Base-by-base conservation (phyloP, 2,329 filamentous ascomycete species). In the Trichoderma pleuroti region DNA sequence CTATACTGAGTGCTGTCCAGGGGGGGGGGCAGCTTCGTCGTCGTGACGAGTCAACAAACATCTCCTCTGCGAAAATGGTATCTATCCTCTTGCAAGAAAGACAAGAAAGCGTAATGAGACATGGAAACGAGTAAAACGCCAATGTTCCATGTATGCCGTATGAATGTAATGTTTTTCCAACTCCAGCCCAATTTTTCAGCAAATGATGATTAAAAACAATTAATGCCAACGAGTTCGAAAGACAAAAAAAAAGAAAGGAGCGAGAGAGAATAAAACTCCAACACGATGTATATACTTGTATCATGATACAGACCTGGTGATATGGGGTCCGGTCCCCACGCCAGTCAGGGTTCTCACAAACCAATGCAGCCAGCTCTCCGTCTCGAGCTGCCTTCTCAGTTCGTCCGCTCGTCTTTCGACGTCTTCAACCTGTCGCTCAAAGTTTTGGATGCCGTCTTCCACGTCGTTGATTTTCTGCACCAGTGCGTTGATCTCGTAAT, bases 401-500 rank as follows among this genome's bases (percentile, higher is more conserved):
- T 89, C 87, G 52, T 88, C 85, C 1, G 91, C 88, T 49, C 89
- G 83, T 52, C 80, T 84, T 83, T 92, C 93, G 62, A 93, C 86
- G 68, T 93, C 90, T 59, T 87, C 83, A 1, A 96, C 92, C 78
- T 94, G 92, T 62, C 88, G 86, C 80, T 94, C 92, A 79, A 97
- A 97, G 72, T 94, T 91, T 12, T 82, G 83, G 0, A 97, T 89
- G 1, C 92, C 92, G 72, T 93, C 92, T 77, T 97, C 94, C 10
- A 97, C 92, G 77, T 98, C 95, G 75, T 92, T 87, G 11, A 97
- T 91, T 76, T 93, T 93, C 61, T 90, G 89, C 62, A 90, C 86
- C n/a, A 98, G 83, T 18, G 90, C 89, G 72, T 91, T 88, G 72
- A 98, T 91, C 83, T 98, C 95, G 80, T 98, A 98, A 76, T 98